A percentile compares a stretch with the other conserved stretches of the same genome.
phyloP scores from a whole-genome alignment of 1,284 basidiomycete species.

The Irpex lacteus region DNA sequence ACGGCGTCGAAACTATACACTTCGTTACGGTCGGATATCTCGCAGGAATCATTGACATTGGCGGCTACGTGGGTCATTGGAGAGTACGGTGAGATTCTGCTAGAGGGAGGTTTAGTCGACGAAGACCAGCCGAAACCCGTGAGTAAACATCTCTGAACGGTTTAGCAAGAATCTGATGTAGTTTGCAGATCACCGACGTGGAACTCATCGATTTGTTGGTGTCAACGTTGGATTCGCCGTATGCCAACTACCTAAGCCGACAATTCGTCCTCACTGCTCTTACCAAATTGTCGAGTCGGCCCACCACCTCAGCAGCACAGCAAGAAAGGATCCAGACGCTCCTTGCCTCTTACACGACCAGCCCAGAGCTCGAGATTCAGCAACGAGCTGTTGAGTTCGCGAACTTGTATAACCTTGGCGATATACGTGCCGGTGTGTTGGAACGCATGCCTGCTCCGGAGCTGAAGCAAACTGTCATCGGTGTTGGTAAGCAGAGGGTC shows the following conservation, averaged over 20 bases:
- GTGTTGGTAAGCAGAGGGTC: slow-evolving; percentile 60
- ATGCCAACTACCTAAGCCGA: slow-evolving; percentile 87
- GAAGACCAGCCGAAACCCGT: slow-evolving; percentile 80
- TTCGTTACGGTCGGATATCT: slow-evolving; percentile 88
- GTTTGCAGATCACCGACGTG: slow-evolving; percentile 66
- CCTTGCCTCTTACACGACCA: slow-evolving; percentile 78
- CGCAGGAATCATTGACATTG: slow-evolving; percentile 93
- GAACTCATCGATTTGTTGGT: slow-evolving; percentile 87
- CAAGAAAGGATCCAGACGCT: slow-evolving; percentile 77
- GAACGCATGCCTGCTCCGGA: slow-evolving; percentile 99
- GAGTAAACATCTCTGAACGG: slow-evolving; percentile 18
- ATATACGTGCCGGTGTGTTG: slow-evolving; percentile 85
- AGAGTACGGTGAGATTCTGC: slow-evolving; percentile 91
- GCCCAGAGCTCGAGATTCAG: slow-evolving; percentile 92
- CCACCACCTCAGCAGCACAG: slow-evolving; percentile 60
- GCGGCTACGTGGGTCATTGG: slow-evolving; percentile 96
- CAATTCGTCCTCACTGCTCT: slow-evolving; percentile 92
- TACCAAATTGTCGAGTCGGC: slow-evolving; percentile 87
- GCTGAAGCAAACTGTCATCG: slow-evolving; percentile 91
- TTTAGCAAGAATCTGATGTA: neutral
- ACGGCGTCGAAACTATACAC: slow-evolving; percentile 91
- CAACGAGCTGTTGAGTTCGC: slow-evolving; percentile 96
- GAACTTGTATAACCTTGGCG: slow-evolving; percentile 72
- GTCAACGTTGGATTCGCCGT: slow-evolving; percentile 90
- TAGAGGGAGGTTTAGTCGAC: slow-evolving; percentile 88